Conservation (phyloP, 2,329 filamentous ascomycete species). For the Sporothrix pallida region DNA sequence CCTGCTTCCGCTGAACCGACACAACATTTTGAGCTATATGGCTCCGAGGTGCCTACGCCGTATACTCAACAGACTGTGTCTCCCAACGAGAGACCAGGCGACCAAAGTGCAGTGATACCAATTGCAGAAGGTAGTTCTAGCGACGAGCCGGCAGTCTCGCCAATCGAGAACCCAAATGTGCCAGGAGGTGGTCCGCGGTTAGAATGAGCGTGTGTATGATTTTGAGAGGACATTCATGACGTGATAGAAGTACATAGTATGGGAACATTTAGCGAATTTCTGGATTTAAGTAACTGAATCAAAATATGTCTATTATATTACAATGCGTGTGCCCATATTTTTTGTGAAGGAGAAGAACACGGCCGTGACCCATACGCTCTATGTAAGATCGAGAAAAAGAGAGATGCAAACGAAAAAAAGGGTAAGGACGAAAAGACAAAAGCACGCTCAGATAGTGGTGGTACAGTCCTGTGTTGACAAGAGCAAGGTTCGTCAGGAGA, state of each 20-base stretch:
- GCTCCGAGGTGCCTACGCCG: conserved; percentile 43
- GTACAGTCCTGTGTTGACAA: conserved; percentile 18
- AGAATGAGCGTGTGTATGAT: conserved; percentile 13
- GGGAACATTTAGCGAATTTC: not conserved
- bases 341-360: not conserved
- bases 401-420: not conserved
- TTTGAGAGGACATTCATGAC: not conserved
- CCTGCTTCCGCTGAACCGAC: conserved; percentile 27
- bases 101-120: not conserved
- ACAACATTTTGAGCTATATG: conserved; percentile 52
- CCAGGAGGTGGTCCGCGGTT: not conserved
- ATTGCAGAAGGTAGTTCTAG: not conserved
- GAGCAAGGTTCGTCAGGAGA: conserved; percentile 6
- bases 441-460: conserved; percentile 2
- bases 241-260: not conserved
- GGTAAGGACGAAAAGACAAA: not conserved
- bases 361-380: not conserved
- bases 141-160: not conserved
- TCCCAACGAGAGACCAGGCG: not conserved
- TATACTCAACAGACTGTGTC: not conserved
- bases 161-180: not conserved
- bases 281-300: not conserved
- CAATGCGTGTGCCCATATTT: not conserved
- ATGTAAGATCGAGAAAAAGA: conserved; percentile 4
- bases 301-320: conserved; percentile 24